Conservation (phyloP, 352 stramenopile genomes). For the Paralagenidium karlingii region DNA sequence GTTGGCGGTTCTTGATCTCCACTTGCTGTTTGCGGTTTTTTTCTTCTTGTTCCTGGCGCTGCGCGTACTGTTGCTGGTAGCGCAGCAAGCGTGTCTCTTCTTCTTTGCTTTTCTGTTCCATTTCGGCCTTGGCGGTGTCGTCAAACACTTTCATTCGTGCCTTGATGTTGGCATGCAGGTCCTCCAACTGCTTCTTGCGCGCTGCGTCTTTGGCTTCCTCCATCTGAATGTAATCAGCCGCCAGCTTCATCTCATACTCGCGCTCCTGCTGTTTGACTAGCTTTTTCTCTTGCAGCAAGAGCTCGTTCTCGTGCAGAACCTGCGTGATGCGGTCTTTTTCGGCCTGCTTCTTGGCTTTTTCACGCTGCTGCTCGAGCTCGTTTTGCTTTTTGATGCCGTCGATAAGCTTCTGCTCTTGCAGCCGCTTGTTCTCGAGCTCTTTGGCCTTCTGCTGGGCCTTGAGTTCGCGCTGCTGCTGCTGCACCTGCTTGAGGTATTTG, state of each 20-base stretch:
- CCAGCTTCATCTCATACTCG: slow-evolving; percentile 49
- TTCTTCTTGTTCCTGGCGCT: slow-evolving; percentile 36
- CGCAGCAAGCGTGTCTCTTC: slow-evolving; percentile 45
- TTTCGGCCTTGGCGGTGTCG: slow-evolving; percentile 59
- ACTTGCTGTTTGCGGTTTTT: slow-evolving; percentile 35
- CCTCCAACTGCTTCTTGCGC: slow-evolving; percentile 47
- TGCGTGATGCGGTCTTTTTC: slow-evolving; percentile 49
- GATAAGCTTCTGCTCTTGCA: slow-evolving; percentile 32
- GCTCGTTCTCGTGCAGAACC: slow-evolving; percentile 51
- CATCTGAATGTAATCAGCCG: slow-evolving; percentile 57
- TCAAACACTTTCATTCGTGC: slow-evolving; percentile 78
- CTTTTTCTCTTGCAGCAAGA: slow-evolving; percentile 43
- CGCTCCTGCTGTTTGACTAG: slow-evolving; percentile 32
- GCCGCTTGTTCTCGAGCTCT: slow-evolving; percentile 31
- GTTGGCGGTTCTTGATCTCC: slow-evolving; percentile 23
- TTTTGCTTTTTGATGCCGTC: slow-evolving; percentile 36
- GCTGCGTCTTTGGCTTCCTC: slow-evolving; percentile 54
- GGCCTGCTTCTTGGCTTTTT: slow-evolving; percentile 27
- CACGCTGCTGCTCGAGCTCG: slow-evolving; percentile 32
- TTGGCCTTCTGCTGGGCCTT: slow-evolving; percentile 44
- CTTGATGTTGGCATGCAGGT: slow-evolving; percentile 62
- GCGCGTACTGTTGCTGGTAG: slow-evolving; percentile 56
- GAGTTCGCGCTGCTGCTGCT: slow-evolving; percentile 43
- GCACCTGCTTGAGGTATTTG: slow-evolving; percentile 50
- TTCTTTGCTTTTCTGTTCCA: slow-evolving; percentile 40